phyloP scores from a whole-genome alignment of 192 early-diverging fungal genomes.

The Entophlyctis luteolus region DNA sequence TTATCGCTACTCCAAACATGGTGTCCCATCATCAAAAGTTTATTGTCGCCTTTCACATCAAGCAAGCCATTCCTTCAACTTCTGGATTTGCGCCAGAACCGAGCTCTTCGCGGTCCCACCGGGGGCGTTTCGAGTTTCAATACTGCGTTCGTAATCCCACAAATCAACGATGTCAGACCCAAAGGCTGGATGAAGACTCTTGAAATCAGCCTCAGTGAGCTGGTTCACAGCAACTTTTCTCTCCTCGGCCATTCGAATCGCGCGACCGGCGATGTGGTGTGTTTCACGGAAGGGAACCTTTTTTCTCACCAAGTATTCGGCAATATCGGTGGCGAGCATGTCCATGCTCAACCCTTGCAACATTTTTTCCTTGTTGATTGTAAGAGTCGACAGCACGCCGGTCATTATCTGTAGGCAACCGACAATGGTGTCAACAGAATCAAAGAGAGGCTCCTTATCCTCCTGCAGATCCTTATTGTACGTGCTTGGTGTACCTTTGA shows the following conservation, averaged over 20 bases:
- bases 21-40: too few species aligned
- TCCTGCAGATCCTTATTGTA: slow-evolving; percentile 99
- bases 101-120: slow-evolving; percentile 84
- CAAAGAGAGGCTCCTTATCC: slow-evolving; percentile 99
- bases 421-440: slow-evolving; percentile 82
- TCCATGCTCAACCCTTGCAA: slow-evolving; percentile 71
- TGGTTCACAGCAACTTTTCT: slow-evolving; percentile 66
- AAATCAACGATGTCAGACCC: slow-evolving; percentile 74
- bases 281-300: slow-evolving; percentile 98
- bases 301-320: slow-evolving; percentile 97
- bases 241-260: slow-evolving; percentile 90
- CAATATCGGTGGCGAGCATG: slow-evolving; percentile 97
- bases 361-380: slow-evolving; percentile 83
- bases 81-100: slow-evolving; percentile 77
- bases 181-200: slow-evolving; percentile 81
- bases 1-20: too few species aligned
- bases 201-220: slow-evolving; percentile 75
- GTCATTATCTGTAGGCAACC: slow-evolving; percentile 90
- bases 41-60: too few species aligned
- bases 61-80: slow-evolving; percentile 51
- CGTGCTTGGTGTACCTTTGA: slow-evolving; percentile 94
- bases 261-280: slow-evolving; percentile 95
- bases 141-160: slow-evolving; percentile 88
- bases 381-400: slow-evolving; percentile 88
- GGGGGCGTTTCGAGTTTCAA: slow-evolving; percentile 80